Conservation (phyloP, 192 early-diverging fungal species). For the Allomyces macrogynus region DNA sequence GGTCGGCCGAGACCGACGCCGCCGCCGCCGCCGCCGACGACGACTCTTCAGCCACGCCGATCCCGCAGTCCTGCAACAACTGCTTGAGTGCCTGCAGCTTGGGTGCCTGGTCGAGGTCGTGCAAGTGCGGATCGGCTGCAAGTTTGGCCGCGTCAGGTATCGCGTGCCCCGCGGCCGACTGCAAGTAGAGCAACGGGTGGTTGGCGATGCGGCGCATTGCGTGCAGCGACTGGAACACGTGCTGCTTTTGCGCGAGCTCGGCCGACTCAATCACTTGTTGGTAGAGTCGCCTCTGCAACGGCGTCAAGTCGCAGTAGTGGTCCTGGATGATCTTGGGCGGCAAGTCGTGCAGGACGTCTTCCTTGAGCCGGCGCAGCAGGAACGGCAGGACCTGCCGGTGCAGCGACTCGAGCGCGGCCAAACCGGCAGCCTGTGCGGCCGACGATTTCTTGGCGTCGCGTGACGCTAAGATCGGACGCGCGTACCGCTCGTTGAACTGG, state of each 20-base stretch:
- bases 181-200: conserved; percentile 52
- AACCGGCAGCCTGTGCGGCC: conserved; percentile 23
- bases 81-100: conserved; percentile 81
- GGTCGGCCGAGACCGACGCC: conserved; percentile 19
- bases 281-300: conserved; percentile 76
- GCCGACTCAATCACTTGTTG: conserved; percentile 70
- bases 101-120: conserved; percentile 61
- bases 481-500: conserved; percentile 84
- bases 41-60: conserved; percentile 45
- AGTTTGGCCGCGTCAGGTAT: conserved; percentile 20
- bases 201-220: conserved; percentile 90
- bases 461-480: conserved; percentile 76
- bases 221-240: conserved; percentile 96
- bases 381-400: conserved; percentile 95
- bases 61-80: conserved; percentile 82
- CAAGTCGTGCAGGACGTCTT: conserved; percentile 86
- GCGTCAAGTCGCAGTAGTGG: conserved; percentile 89
- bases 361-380: conserved; percentile 85
- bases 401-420: conserved; percentile 62
- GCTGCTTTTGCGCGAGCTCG: conserved; percentile 28
- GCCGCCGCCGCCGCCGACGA: conserved; percentile 8
- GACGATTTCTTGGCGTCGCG: conserved; percentile 57
- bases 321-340: conserved; percentile 99
- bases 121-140: conserved; percentile 10
- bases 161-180: neutral